phyloP scores from a whole-genome alignment of 345 rosid genomes.

The Zanthoxylum bungeanum region DNA sequence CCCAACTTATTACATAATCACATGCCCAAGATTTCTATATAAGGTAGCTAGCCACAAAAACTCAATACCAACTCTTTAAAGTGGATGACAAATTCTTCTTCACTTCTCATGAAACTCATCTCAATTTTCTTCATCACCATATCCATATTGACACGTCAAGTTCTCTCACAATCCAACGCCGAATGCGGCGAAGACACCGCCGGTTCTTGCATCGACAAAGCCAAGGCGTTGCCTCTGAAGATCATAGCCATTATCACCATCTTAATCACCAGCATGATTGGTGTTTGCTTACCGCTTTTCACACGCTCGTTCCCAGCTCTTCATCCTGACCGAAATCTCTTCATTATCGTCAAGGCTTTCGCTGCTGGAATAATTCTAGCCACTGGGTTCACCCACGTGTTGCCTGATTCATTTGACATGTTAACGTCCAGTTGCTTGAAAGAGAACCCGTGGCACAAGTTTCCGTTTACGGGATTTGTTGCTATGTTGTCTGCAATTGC shows the following conservation, averaged over 20 bases:
- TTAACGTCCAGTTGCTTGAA: slow-evolving; percentile 54
- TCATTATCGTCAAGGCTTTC: slow-evolving; percentile 60
- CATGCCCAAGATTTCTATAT: not conserved
- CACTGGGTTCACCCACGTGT: slow-evolving; percentile 83
- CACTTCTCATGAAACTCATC: slow-evolving; percentile 9
- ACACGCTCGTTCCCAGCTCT: slow-evolving; percentile 55
- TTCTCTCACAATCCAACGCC: slow-evolving; percentile 12
- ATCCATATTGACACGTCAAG: slow-evolving; percentile 14
- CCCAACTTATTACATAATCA: not conserved
- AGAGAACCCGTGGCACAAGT: slow-evolving; percentile 78
- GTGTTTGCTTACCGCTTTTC: slow-evolving; percentile 58
- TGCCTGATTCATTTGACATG: slow-evolving; percentile 83
- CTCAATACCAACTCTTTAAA: not conserved
- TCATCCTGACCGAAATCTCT: slow-evolving; percentile 47
- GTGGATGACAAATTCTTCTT: too few relatives aligned
- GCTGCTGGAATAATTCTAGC: slow-evolving; percentile 80
- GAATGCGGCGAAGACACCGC: slow-evolving; percentile 30
- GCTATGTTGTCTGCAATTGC: slow-evolving; percentile 71
- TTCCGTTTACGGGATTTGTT: slow-evolving; percentile 72
- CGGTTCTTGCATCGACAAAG: slow-evolving; percentile 44
- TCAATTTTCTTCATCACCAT: slow-evolving; percentile 20
- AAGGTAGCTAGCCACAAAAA: not conserved
- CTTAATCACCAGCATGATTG: slow-evolving; percentile 56
- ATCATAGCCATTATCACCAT: slow-evolving; percentile 50
- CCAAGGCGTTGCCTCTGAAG: slow-evolving; percentile 49